Percentiles rank a stretch among this genome's conserved stretches.
These are phyloP conservation scores for Suillus subaureus DNA, from an alignment of 768 basidiomycete genomes.

Conservation along the genomic window DNA sequence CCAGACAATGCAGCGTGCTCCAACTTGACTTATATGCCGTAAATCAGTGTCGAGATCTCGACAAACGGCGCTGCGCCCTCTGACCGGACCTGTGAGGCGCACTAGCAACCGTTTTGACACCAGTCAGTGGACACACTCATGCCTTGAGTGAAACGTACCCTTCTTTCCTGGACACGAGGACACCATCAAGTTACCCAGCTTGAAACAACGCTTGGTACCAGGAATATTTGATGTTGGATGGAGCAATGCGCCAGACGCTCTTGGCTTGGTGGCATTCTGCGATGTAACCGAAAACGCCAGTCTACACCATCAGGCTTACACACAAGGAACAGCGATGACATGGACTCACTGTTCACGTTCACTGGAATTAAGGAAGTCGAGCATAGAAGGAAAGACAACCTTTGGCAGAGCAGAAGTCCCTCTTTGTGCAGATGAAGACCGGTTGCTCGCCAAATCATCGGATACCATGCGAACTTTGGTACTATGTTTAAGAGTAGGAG, in stretches of 20 bases:
- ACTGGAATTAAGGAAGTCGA: conserved; percentile 11
- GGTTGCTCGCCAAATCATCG: neutral
- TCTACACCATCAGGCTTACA: neutral
- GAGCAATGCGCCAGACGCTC: conserved; percentile 13
- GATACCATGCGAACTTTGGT: neutral
- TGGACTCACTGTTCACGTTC: conserved; percentile 8
- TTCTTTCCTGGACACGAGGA: conserved; percentile 97
- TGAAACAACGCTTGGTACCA: conserved; percentile 24
- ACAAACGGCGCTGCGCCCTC: conserved; percentile 81
- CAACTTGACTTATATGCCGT: conserved; percentile 66
- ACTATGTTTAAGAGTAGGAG: neutral
- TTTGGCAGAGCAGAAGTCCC: conserved; percentile 9
- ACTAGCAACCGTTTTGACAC: conserved; percentile 41
- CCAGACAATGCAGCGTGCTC: conserved; percentile 86
- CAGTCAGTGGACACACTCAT: neutral
- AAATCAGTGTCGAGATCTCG: conserved; percentile 82
- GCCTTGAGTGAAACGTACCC: conserved; percentile 42
- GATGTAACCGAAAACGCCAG: neutral
- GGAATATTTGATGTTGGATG: conserved; percentile 11
- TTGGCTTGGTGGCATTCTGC: conserved; percentile 11
- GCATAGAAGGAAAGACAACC: conserved; percentile 13
- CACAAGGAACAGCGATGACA: neutral
- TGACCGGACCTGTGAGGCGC: conserved; percentile 71
- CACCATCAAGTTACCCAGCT: conserved; percentile 83
- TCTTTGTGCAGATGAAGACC: neutral